Conservation (phyloP, 2,329 filamentous ascomycete species). For the Hypoxylon sp. region DNA sequence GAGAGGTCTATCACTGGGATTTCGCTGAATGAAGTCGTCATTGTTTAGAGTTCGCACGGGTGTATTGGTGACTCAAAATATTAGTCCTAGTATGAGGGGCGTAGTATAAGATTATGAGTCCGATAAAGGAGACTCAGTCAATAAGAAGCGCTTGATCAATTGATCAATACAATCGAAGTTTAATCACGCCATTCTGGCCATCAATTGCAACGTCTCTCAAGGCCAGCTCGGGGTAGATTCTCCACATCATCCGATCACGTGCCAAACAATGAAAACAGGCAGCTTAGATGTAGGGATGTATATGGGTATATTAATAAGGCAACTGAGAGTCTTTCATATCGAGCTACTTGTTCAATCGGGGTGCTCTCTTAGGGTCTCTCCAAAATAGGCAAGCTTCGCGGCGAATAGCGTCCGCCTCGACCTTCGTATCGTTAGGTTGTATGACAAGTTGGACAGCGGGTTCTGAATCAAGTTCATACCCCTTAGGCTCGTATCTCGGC, state of each 20-base stretch:
- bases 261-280: constrained; percentile 3
- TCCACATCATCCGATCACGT: constrained; percentile 34
- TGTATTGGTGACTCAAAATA: neutral
- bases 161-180: constrained; percentile 21
- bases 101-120: constrained; percentile 6
- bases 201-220: constrained; percentile 31
- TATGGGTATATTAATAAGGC: constrained; percentile 21
- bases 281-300: neutral
- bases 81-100: constrained; percentile 9
- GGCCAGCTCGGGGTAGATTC: constrained; percentile 16
- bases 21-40: constrained; percentile 53
- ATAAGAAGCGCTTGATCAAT: neutral
- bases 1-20: constrained; percentile 68
- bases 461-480: constrained; percentile 47
- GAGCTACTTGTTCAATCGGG: constrained; percentile 55
- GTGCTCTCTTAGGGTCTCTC: constrained; percentile 56
- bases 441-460: constrained; percentile 54
- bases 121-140: constrained; percentile 13
- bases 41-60: constrained; percentile 4
- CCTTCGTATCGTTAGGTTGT: constrained; percentile 51
- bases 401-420: constrained; percentile 55
- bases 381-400: constrained; percentile 56
- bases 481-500: constrained; percentile 49
- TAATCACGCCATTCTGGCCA: constrained; percentile 37
- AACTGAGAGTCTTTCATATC: neutral